Percentiles rank a stretch among this genome's conserved stretches.
phyloP scores from a whole-genome alignment of 1,284 basidiomycete genomes.

The Cerrena zonata region DNA sequence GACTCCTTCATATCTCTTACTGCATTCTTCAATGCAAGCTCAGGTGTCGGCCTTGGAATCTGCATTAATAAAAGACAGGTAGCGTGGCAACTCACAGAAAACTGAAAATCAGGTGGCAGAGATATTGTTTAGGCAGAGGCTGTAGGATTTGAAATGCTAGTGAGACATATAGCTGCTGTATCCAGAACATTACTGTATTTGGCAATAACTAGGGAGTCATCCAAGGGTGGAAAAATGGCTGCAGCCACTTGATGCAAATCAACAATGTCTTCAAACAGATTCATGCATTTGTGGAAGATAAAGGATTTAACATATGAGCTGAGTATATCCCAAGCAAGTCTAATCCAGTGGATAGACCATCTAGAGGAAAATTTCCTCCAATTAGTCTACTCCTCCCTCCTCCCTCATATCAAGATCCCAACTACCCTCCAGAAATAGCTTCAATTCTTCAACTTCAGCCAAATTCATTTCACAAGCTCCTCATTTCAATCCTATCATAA shows the following conservation, averaged over 20 bases:
- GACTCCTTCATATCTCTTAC: no score
- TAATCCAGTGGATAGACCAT: background rate
- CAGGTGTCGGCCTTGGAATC: no score
- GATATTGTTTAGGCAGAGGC: background rate
- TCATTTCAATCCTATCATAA: background rate
- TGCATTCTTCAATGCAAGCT: no score
- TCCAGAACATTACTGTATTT: background rate
- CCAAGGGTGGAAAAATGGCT: no score
- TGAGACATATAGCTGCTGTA: background rate
- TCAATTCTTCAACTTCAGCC: background rate
- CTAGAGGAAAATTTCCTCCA: background rate
- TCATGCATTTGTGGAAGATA: no score
- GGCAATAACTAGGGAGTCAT: no score
- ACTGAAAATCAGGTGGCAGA: no score
- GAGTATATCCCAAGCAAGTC: background rate
- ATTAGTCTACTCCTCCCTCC: background rate
- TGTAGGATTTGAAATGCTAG: background rate
- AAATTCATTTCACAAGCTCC: background rate
- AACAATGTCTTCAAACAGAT: no score
- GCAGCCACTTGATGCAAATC: no score
- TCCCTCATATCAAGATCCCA: background rate
- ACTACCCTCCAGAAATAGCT: background rate
- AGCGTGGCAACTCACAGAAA: no score
- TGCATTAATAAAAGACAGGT: no score
- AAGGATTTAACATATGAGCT: background rate